Base-by-base conservation (phyloP, 768 basidiomycete genomes). In the Calocera cornea region DNA sequence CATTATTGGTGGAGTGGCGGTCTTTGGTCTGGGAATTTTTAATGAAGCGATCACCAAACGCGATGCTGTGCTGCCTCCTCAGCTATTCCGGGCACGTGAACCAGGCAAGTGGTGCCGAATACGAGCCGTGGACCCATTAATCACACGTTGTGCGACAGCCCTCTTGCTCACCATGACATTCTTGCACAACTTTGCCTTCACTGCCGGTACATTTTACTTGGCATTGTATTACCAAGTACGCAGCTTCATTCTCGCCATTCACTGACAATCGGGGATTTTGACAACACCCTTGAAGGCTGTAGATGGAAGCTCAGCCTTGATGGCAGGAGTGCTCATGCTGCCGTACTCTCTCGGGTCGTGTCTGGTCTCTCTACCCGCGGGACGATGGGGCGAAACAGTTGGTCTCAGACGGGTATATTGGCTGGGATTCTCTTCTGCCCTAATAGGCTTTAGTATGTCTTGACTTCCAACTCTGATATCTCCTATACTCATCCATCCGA, bases 341-440 rank as follows among this genome's bases (percentile, higher is more conserved):
- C 89, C 91, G 12, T 92, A 91, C 78, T 89, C 91, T 64, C 83
- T 92, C 65, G 91, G 90, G 64, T 88, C 90, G 36, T 90, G 90
- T 27, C 74, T 92, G 67, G 87, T 90, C 47, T 92, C 91, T 12
- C 86, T 93, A 80, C 89, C 90, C 27, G 87, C 83, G 14, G 54
- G 54, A 11, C 14, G 54, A 31, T 60, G 54, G 54, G 54, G 54
- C 11, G 54, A 60, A 60, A 27, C 54, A 2, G 31, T 60, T 3
- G 54, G 54, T 10, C 54, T 60, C 5, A 27, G 54, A 31, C 54
- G 54, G 2, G 54, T 60, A 29, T 60, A 60, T 60, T 60, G 54
- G 54, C 5, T 27, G 2, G 54, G 54, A 60, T 60, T 60, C 19
- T 16, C 31, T 33, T 33, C 22, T 2, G 54, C 54, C 19, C 80